Evolutionary conservation across 1,284 basidiomycete species (phyloP).

Genomic region (Leccinum glutinopallens): DNA sequence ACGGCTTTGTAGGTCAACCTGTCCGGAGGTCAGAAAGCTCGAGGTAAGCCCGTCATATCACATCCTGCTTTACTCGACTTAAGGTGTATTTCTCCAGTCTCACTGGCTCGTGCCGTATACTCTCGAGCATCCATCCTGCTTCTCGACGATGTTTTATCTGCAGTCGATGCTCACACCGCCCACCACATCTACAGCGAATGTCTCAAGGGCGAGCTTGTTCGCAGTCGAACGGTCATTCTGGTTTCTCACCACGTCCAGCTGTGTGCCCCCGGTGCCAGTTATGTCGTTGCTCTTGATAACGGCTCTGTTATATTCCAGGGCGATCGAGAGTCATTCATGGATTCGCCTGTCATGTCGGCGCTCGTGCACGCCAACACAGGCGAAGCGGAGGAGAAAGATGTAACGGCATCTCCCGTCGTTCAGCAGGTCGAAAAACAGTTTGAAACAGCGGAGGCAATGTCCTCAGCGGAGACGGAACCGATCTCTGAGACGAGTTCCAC

Average conservation of each 20-base stretch:
- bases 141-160: slow-evolving; percentile 86
- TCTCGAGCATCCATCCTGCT: slow-evolving; percentile 85
- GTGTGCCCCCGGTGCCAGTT: slow-evolving; percentile 67
- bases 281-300: slow-evolving; percentile 84
- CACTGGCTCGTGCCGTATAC: slow-evolving; percentile 92
- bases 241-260: slow-evolving; percentile 92
- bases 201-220: slow-evolving; percentile 82
- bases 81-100: slow-evolving; percentile 51
- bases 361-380: slow-evolving; percentile 65
- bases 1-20: slow-evolving; percentile 66
- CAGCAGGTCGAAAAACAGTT: slow-evolving; percentile 14
- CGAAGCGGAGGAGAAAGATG: slow-evolving; percentile 33
- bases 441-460: slow-evolving; percentile 13
- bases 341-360: slow-evolving; percentile 63
- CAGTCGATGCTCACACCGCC: slow-evolving; percentile 87
- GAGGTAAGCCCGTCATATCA: slow-evolving; percentile 51
- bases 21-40: slow-evolving; percentile 94
- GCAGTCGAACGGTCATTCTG: slow-evolving; percentile 78
- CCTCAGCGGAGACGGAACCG: slow-evolving; percentile 28
- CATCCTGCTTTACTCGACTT: neutral
- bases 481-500: slow-evolving; percentile 57
- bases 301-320: slow-evolving; percentile 82
- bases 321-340: slow-evolving; percentile 63
- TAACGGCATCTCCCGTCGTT: slow-evolving; percentile 15
- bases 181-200: slow-evolving; percentile 83